phyloP scores from a whole-genome alignment of 2,329 filamentous ascomycete species.

The Fusarium armeniacum region DNA sequence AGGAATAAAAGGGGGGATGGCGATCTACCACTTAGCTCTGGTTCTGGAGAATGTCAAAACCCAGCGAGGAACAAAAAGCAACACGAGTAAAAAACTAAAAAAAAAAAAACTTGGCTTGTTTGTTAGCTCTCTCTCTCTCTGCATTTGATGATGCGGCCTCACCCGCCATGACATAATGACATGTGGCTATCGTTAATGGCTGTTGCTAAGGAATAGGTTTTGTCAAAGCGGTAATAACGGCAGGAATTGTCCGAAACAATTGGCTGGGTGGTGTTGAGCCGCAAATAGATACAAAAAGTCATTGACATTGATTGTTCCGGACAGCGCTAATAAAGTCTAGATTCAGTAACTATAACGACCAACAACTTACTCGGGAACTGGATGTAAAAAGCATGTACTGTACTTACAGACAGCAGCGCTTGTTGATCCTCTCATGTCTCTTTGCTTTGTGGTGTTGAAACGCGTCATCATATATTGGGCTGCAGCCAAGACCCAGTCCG shows the following conservation, averaged over 20 bases:
- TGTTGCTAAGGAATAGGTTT: constrained; percentile 5
- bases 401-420: constrained; percentile 19
- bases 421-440: constrained; percentile 15
- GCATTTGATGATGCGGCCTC: constrained; percentile 39
- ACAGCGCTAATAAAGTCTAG: constrained; percentile 19
- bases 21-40: constrained; percentile 3
- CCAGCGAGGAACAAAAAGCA: constrained; percentile 1
- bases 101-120: constrained; percentile 15
- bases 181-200: constrained; percentile 12
- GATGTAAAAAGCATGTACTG: background rate
- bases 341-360: constrained; percentile 6
- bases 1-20: constrained; percentile 11
- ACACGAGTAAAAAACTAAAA: background rate
- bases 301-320: constrained; percentile 8
- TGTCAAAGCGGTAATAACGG: constrained; percentile 20
- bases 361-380: constrained; percentile 2
- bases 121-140: constrained; percentile 20
- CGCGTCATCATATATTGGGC: constrained; percentile 47
- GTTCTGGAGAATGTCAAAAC: background rate
- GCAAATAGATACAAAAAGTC: constrained; percentile 24
- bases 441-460: constrained; percentile 25
- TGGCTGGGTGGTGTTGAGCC: constrained; percentile 31
- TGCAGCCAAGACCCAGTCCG: constrained; percentile 43
- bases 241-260: constrained; percentile 18
- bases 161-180: constrained; percentile 43